Base-by-base conservation (phyloP, 768 basidiomycete genomes). In the Leccinum sublutescens region DNA sequence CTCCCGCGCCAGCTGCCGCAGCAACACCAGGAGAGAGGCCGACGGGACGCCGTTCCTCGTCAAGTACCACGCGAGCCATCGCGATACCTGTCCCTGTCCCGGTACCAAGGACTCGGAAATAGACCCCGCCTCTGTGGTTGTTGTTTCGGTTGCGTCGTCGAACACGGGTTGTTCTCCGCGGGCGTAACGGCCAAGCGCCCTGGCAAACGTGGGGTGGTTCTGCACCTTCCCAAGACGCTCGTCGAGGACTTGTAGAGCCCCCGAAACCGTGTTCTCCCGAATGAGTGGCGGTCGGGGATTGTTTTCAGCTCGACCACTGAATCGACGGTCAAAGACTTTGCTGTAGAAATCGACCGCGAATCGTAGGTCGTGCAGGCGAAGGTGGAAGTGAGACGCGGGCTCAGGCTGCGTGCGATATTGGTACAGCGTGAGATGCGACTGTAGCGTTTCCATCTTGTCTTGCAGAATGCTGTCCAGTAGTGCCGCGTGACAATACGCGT, bases 391-490 rank as follows among this genome's bases (percentile, higher is more conserved):
- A 9, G 77, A 80, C 6, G 83, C 82, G 4, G 73, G 64, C 0
- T 84, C 82, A 4, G 79, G 75, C 81, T 87, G 84, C 55, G 74
- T 80, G 58, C 90, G 86, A 65, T 86, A 85, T 52, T 78, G 81
- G 68, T 87, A 91, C 29, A 95, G 69, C 1, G 84, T 84, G 2
- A 95, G 76, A 68, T 93, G 89, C 0, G 87, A 80, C 64, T 88
- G 86, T 4, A 95, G 74, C 0, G 89, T 86, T 58, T 85, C 82
- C 12, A 89, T 85, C 69, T 96, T 97, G 74, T 95, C 95, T 69
- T 91, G 87, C n/a, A 94, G 77, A 52, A 98, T 88, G 74, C 91
- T 89, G 70, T 98, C 95, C 47, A 95, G 79, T 12, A 94, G 72
- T 29, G 83, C 80, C 0, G 91, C 89, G 64, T 89, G 86, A 64